Evolutionary conservation across 148 eudicot species (phyloP).

Genomic region (Chenopodium formosanum): DNA sequence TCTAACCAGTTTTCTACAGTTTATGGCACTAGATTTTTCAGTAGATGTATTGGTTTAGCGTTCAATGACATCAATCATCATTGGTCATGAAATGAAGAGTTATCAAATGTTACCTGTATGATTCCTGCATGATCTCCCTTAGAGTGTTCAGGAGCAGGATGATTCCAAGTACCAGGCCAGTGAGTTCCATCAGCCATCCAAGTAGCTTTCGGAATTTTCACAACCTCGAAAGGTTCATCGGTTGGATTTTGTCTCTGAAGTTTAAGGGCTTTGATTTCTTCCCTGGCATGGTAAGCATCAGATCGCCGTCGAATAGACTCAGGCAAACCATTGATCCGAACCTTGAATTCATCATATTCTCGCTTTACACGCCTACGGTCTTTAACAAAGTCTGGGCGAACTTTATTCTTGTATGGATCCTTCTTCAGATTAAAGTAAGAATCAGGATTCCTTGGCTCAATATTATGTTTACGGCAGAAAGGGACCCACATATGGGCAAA

Average conservation of each 20-base stretch:
- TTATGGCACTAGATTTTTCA: background rate
- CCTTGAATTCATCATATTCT: slow-evolving; percentile 93
- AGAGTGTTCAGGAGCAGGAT: slow-evolving; percentile 62
- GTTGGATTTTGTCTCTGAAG: slow-evolving; percentile 55
- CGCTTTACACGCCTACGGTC: slow-evolving; percentile 89
- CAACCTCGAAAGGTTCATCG: slow-evolving; percentile 61
- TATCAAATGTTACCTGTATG: slow-evolving; percentile 56
- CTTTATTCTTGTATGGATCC: slow-evolving; percentile 87
- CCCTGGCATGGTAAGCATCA: slow-evolving; percentile 89
- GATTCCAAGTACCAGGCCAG: slow-evolving; percentile 95
- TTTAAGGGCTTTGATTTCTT: slow-evolving; percentile 73
- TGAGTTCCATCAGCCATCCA: slow-evolving; percentile 98
- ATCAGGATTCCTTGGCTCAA: slow-evolving; percentile 93
- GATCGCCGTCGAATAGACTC: slow-evolving; percentile 85
- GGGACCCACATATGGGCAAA: slow-evolving; percentile 89
- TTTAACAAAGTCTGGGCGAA: slow-evolving; percentile 73
- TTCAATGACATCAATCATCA: background rate
- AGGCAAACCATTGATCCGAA: slow-evolving; percentile 80
- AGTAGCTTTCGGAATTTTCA: slow-evolving; percentile 79
- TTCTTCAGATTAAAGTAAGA: slow-evolving; percentile 71
- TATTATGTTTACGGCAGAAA: slow-evolving; percentile 82
- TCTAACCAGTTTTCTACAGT: background rate
- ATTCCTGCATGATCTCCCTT: slow-evolving; percentile 93
- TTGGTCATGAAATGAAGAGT: slow-evolving; percentile 2
- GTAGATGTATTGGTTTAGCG: background rate